phyloP scores from a whole-genome alignment of 805 yeast genomes.

The Blastobotrys chiropterorum region DNA sequence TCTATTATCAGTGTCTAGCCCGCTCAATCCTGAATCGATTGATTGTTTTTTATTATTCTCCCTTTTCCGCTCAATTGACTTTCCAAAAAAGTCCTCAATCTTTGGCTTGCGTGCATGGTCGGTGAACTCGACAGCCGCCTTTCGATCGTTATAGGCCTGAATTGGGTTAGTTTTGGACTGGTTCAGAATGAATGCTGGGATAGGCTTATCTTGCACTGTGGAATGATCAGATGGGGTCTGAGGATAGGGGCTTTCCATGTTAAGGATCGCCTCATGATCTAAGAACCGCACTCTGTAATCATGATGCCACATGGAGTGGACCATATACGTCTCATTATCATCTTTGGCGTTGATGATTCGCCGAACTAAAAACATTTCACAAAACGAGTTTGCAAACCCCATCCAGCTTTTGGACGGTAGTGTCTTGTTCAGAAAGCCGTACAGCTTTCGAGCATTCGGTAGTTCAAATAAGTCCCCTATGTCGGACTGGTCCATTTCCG shows the following conservation, averaged over 20 bases:
- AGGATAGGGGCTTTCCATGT: background rate
- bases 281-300: background rate
- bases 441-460: background rate
- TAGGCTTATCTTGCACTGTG: background rate
- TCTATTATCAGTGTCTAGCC: background rate
- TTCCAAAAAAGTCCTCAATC: background rate
- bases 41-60: background rate
- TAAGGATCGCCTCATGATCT: background rate
- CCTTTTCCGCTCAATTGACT: background rate
- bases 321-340: background rate
- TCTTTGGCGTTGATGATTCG: constrained; percentile 1
- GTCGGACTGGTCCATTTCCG: background rate
- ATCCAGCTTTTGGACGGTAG: background rate
- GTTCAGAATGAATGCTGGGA: constrained; percentile 1
- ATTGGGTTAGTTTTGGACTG: background rate
- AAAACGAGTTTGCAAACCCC: constrained; percentile 6
- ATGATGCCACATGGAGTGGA: background rate
- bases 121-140: background rate
- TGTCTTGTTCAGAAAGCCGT: background rate
- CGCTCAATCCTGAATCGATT: background rate
- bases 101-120: background rate
- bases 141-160: background rate
- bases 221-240: background rate
- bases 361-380: constrained; percentile 3
- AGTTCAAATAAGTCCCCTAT: background rate